Evolutionary conservation across 2,329 filamentous ascomycete genomes (phyloP).

Genomic region (Aspergillus calidoustus): DNA sequence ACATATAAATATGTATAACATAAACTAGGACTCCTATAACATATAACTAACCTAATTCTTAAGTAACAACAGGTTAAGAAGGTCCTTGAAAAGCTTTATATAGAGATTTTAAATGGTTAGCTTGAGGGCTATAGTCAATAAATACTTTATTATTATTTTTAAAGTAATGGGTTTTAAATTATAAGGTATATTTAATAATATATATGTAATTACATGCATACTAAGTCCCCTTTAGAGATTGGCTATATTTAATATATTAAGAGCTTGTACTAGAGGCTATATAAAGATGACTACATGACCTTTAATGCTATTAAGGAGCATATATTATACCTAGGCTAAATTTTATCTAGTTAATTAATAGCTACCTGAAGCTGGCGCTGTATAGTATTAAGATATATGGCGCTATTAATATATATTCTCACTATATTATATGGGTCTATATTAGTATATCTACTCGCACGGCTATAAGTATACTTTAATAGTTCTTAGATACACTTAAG

Average conservation of each 20-base stretch:
- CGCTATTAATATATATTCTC: conserved; percentile 26
- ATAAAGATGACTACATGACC: conserved; percentile 8
- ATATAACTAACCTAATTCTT: too few species aligned
- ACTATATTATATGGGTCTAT: conserved; percentile 28
- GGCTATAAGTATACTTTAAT: conserved; percentile 23
- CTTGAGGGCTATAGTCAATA: too few species aligned
- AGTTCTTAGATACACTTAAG: conserved; percentile 11
- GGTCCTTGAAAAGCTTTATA: too few species aligned
- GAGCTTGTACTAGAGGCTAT: conserved; percentile 16
- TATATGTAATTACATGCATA: too few species aligned
- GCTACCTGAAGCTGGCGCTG: conserved; percentile 24
- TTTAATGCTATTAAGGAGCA: conserved; percentile 14
- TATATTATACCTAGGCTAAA: conserved; percentile 26
- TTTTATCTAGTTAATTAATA: conserved; percentile 28
- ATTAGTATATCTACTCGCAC: conserved; percentile 20
- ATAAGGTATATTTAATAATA: too few species aligned
- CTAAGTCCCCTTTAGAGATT: conserved; percentile 8
- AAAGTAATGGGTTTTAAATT: too few species aligned
- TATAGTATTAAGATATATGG: conserved; percentile 31
- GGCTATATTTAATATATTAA: conserved; percentile 20
- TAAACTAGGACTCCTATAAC: too few species aligned
- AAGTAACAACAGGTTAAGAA: too few species aligned
- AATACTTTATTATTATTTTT: too few species aligned
- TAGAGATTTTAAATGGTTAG: too few species aligned
- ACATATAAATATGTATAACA: too few species aligned